Percentiles rank a stretch among this genome's conserved stretches.
These are phyloP conservation scores for Oryza officinalis DNA, from an alignment of 176 grass and related monocot species.

Conservation along the genomic window DNA sequence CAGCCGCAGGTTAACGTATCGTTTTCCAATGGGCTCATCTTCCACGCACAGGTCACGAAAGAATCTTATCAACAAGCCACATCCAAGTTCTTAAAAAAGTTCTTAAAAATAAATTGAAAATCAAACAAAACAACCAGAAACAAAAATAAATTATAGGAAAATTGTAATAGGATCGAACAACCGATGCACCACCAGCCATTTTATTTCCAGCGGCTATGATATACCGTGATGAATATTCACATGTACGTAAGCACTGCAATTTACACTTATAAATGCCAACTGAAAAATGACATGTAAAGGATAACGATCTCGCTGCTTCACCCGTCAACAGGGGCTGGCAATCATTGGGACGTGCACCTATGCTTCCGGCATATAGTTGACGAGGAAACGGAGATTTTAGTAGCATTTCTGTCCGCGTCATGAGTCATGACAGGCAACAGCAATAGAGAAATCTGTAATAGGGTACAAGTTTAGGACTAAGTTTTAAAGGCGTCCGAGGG, in stretches of 20 bases:
- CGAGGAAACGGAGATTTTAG: background rate
- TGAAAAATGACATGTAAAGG: background rate
- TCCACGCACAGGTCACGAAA: background rate
- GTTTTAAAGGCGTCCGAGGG: slow-evolving; percentile 71
- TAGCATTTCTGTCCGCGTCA: background rate
- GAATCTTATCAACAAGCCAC: background rate
- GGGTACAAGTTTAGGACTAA: background rate
- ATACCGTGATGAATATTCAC: background rate
- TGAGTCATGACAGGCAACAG: background rate
- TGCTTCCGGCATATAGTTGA: background rate
- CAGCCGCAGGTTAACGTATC: background rate
- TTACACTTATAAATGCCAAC: background rate
- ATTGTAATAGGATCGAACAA: background rate
- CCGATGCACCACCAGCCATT: background rate
- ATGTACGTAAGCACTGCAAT: background rate
- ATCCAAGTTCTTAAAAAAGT: background rate
- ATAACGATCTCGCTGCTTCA: background rate
- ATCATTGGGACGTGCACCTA: background rate
- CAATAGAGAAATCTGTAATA: background rate
- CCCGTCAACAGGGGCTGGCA: background rate
- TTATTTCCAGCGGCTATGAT: background rate
- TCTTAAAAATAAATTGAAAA: background rate
- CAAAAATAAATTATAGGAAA: background rate
- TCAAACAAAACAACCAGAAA: background rate
- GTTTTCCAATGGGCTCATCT: background rate